These are phyloP conservation scores for Manihot esculenta DNA, from an alignment of 441 rosid genomes.

Conservation along the genomic window DNA sequence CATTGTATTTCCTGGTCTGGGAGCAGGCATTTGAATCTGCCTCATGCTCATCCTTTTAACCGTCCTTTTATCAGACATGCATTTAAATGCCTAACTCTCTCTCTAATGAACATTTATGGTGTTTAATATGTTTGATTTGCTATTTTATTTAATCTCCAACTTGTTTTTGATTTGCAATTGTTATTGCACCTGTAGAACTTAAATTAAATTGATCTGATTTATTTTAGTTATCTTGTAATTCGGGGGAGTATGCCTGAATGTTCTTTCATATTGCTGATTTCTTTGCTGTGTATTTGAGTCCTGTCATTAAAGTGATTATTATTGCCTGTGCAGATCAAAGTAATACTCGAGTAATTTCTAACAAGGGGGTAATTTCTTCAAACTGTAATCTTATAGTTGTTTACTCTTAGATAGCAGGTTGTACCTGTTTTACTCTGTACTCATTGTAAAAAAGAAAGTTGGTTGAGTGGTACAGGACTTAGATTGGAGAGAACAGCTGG, in stretches of 20 bases:
- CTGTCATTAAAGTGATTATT: conserved; percentile 11
- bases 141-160: not conserved
- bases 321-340: conserved; percentile 53
- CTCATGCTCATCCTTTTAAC: not conserved
- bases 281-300: not conserved
- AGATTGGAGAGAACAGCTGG: conserved; percentile 89
- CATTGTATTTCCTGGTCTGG: not conserved
- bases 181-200: not conserved
- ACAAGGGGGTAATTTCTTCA: conserved; percentile 46
- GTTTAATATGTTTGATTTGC: not conserved
- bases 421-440: conserved; percentile 4
- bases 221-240: not conserved
- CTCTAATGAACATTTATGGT: not conserved
- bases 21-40: not conserved
- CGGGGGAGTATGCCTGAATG: not conserved
- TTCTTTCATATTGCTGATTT: not conserved
- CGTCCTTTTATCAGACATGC: not conserved
- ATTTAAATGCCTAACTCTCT: not conserved
- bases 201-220: too few relatives aligned
- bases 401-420: not conserved
- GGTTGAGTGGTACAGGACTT: conserved; percentile 50
- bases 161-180: not conserved
- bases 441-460: conserved; percentile 8
- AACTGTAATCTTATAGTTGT: not conserved
- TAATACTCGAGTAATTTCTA: conserved; percentile 32